Evolutionary conservation across 345 rosid genomes (phyloP).

Genomic region (Lenwebbia sp.): DNA sequence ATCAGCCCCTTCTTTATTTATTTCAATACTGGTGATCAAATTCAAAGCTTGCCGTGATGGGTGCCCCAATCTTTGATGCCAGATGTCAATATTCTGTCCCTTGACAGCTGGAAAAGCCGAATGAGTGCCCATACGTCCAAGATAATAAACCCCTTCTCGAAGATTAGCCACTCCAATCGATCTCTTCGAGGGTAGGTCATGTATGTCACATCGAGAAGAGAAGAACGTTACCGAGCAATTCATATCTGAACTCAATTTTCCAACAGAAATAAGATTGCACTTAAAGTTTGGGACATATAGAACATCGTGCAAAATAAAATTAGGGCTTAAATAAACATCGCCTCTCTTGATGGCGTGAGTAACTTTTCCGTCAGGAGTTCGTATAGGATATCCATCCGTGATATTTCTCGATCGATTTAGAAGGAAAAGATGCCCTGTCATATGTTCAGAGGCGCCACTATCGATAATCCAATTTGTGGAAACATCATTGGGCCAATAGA

Average conservation of each 20-base stretch:
- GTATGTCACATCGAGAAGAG: neutral
- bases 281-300: neutral
- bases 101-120: neutral
- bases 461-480: neutral
- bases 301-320: neutral
- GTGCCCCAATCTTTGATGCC: neutral
- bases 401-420: neutral
- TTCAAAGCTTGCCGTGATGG: neutral
- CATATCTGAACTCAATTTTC: neutral
- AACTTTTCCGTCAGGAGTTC: neutral
- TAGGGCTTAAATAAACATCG: neutral
- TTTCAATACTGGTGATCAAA: neutral
- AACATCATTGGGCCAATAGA: no score
- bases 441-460: neutral
- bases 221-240: neutral
- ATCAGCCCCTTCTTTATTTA: neutral
- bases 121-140: no score
- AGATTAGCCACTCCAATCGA: neutral
- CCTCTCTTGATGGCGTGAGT: neutral
- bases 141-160: neutral
- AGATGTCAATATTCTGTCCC: no score
- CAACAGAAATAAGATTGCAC: neutral
- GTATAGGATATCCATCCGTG: neutral
- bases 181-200: neutral
- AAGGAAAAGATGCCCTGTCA: neutral